A percentile compares a stretch with the other conserved stretches of the same genome.
These are phyloP conservation scores for Liriodendron chinense DNA, from an alignment of 164 flowering plant genomes.

Conservation along the genomic window DNA sequence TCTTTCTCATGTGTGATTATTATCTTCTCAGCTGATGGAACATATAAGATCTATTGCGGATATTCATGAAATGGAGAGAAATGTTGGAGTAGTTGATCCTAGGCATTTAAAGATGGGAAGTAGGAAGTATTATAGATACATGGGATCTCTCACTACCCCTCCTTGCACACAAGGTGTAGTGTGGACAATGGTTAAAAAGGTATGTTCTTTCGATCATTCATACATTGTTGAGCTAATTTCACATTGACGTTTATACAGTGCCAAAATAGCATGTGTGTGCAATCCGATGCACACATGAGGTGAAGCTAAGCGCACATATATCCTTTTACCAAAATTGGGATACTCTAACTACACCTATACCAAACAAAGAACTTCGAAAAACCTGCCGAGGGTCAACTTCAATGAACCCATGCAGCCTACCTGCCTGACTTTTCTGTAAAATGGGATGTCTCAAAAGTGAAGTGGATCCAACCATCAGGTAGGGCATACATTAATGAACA, in stretches of 20 bases:
- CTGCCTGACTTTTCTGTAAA: too few relatives aligned
- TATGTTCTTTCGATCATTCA: background rate
- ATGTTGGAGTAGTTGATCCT: constrained; percentile 48
- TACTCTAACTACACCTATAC: background rate
- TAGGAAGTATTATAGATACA: constrained; percentile 55
- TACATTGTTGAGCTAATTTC: too few relatives aligned
- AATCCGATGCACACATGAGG: too few relatives aligned
- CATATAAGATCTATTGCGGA: constrained; percentile 19
- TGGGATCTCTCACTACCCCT: constrained; percentile 65
- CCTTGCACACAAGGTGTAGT: constrained; percentile 57
- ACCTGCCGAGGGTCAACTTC: background rate
- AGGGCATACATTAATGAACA: too few relatives aligned
- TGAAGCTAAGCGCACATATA: too few relatives aligned
- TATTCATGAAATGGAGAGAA: constrained; percentile 17
- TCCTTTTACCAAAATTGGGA: too few relatives aligned
- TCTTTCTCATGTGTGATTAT: background rate
- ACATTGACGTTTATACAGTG: too few relatives aligned
- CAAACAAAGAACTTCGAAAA: background rate
- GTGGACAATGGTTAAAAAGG: constrained; percentile 57
- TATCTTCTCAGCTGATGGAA: constrained; percentile 31
- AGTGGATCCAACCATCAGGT: too few relatives aligned
- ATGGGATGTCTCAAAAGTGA: too few relatives aligned
- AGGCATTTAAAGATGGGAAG: constrained; percentile 43
- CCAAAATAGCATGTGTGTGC: too few relatives aligned
- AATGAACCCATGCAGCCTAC: background rate